These are phyloP conservation scores for Lablab purpureus DNA, from an alignment of 306 rosid genomes.

Conservation along the genomic window DNA sequence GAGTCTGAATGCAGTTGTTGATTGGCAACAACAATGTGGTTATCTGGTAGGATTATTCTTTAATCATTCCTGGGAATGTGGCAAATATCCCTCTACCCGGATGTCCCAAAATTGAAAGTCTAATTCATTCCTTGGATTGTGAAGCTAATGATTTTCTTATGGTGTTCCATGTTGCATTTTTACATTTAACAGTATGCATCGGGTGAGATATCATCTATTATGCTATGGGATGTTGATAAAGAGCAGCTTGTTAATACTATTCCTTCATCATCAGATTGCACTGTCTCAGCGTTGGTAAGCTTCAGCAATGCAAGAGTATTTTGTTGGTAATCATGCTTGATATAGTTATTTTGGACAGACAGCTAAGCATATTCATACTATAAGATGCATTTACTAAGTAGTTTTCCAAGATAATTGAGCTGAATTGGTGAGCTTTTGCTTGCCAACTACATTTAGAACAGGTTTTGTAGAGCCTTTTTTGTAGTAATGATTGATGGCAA, in stretches of 20 bases:
- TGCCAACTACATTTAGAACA: background rate
- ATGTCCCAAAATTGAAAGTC: constrained; percentile 10
- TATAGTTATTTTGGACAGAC: constrained; percentile 25
- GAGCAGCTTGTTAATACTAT: constrained; percentile 82
- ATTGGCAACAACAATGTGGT: constrained; percentile 98
- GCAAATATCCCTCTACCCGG: constrained; percentile 12
- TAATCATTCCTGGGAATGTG: constrained; percentile 31
- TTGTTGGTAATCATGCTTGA: constrained; percentile 20
- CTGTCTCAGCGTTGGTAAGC: constrained; percentile 91
- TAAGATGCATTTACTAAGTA: background rate
- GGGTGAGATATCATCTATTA: constrained; percentile 80
- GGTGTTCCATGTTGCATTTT: constrained; percentile 35
- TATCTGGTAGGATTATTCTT: constrained; percentile 70
- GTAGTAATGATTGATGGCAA: background rate
- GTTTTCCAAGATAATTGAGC: constrained; percentile 7
- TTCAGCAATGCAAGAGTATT: constrained; percentile 17
- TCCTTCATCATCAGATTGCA: constrained; percentile 86
- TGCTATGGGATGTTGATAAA: constrained; percentile 93
- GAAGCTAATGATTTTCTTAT: constrained; percentile 35
- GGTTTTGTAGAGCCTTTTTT: background rate
- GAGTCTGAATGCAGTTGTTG: constrained; percentile 88
- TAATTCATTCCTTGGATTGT: constrained; percentile 9
- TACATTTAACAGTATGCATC: constrained; percentile 80
- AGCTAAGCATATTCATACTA: constrained; percentile 10
- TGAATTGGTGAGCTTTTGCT: background rate